Conservation (phyloP, 164 flowering plant genomes). For the Protea cynaroides region DNA sequence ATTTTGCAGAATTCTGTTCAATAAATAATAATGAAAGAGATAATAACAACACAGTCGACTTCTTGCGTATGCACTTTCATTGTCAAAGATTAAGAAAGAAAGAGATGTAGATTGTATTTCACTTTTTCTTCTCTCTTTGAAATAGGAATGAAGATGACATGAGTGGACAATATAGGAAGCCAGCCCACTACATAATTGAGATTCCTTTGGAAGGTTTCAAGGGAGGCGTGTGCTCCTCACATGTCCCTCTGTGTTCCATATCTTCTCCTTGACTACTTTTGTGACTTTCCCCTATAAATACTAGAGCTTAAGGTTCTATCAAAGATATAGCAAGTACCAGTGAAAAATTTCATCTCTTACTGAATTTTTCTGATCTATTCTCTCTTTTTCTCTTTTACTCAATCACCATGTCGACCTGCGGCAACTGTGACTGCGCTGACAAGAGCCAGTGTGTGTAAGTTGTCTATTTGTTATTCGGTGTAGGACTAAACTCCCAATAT, state of each 20-base stretch:
- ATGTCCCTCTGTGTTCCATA: constrained; percentile 7
- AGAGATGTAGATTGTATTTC: too few relatives aligned
- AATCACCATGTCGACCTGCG: constrained; percentile 64
- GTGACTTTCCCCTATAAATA: constrained; percentile 24
- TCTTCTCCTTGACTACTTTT: too few relatives aligned
- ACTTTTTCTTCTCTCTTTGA: neutral
- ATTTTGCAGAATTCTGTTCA: too few relatives aligned
- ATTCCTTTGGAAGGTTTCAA: constrained; percentile 26
- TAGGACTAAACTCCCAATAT: too few relatives aligned
- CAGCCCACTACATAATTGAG: constrained; percentile 24
- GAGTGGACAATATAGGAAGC: constrained; percentile 36
- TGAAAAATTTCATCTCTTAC: neutral
- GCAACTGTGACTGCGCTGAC: constrained; percentile 78
- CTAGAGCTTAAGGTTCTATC: neutral
- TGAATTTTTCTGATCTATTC: constrained; percentile 2
- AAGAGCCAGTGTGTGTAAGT: constrained; percentile 57
- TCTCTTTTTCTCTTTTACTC: neutral
- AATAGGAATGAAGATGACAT: constrained; percentile 25
- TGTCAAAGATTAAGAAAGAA: neutral
- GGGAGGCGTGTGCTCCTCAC: constrained; percentile 34
- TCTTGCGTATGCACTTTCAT: too few relatives aligned
- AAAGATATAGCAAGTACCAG: neutral
- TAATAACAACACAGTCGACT: too few relatives aligned
- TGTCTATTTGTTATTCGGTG: too few relatives aligned
- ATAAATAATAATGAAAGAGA: too few relatives aligned